Percentiles rank a stretch among this genome's conserved stretches.
Evolutionary conservation across 805 yeast species (phyloP).

Genomic region (Jamesozyma rosinii): DNA sequence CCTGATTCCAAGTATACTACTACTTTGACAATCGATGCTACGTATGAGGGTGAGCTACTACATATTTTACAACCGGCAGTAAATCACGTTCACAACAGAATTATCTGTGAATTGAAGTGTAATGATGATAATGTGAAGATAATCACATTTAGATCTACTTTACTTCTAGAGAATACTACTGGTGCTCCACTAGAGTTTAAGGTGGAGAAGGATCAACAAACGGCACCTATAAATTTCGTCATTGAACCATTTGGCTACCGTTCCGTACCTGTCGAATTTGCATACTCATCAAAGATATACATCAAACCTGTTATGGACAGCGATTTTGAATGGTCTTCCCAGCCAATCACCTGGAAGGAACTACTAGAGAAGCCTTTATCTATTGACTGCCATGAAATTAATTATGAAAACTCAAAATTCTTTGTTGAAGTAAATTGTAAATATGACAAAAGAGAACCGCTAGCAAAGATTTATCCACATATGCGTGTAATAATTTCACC

Average conservation of each 20-base stretch:
- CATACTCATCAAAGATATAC: slow-evolving; percentile 47
- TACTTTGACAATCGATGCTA: slow-evolving; percentile 51
- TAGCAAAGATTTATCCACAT: slow-evolving; percentile 73
- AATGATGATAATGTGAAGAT: slow-evolving; percentile 72
- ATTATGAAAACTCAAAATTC: slow-evolving; percentile 36
- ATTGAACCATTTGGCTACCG: slow-evolving; percentile 48
- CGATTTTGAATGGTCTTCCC: slow-evolving; percentile 60
- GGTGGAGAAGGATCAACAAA: slow-evolving; percentile 26
- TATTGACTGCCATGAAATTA: slow-evolving; percentile 47
- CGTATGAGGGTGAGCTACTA: slow-evolving; percentile 75
- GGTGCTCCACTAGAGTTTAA: slow-evolving; percentile 45
- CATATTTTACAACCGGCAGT: slow-evolving; percentile 56
- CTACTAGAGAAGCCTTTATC: slow-evolving; percentile 43
- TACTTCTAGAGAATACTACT: slow-evolving; percentile 59
- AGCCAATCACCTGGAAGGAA: slow-evolving; percentile 55
- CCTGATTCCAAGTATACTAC: slow-evolving; percentile 47
- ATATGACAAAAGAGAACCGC: slow-evolving; percentile 56
- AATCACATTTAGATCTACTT: slow-evolving; percentile 68
- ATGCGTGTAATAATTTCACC: slow-evolving; percentile 70
- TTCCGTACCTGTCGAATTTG: slow-evolving; percentile 69
- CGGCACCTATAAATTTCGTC: slow-evolving; percentile 26
- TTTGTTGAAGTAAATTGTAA: slow-evolving; percentile 67
- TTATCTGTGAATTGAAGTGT: slow-evolving; percentile 61
- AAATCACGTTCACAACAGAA: slow-evolving; percentile 57
- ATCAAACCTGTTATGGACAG: slow-evolving; percentile 54